Evolutionary conservation across 192 early-diverging fungal genomes (phyloP), one percentile per base, ranked within the genome.

Genomic region (Gigaspora rosea): DNA sequence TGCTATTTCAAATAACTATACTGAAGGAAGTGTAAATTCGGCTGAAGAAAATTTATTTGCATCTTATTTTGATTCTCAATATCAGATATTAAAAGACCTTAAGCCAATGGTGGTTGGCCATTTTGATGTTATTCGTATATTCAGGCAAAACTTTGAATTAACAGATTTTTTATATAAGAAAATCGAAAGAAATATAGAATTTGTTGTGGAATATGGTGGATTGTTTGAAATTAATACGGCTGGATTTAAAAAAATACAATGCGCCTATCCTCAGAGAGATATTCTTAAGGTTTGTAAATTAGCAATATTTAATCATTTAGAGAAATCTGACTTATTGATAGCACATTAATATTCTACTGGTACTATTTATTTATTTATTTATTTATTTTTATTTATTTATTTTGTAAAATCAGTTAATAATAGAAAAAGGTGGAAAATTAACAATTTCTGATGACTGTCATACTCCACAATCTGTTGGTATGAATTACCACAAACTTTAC

Each of bases 371-470:
- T 41, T 41, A 41, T 6, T 41, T 27, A 27, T 41, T 41, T 41
- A 41, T 6, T 41, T 41, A 6, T 41, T 41, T 41, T 6, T 27
- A 27, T 41, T 41, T 41, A 41, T 6, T 41, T 41, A 6, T 41
- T 41, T 41, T 6, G 7, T 6, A 41, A 41, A 41, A 41, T 59
- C 80, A 91, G 78, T 90, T 92, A 80, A 92, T 92, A 15, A 20
- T 87, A 5, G 54, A 75, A 2, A 86, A 88, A 47, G 89, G 88
- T 48, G 93, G 94, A 11, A 87, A 86, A 27, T 88, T 97, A 56
- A 96, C 95, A 4, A 81, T 99, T 3, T 93, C 93, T 9, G 97
- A 99, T 76, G 97, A 99, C 82, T 92, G 91, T 59, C 97, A 99
- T 78, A 96, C 95, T 9, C 94, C 94, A 20, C 70, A 88, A 36